Conservation (phyloP, 352 stramenopile species). For the Hyphochytrium catenoides region DNA sequence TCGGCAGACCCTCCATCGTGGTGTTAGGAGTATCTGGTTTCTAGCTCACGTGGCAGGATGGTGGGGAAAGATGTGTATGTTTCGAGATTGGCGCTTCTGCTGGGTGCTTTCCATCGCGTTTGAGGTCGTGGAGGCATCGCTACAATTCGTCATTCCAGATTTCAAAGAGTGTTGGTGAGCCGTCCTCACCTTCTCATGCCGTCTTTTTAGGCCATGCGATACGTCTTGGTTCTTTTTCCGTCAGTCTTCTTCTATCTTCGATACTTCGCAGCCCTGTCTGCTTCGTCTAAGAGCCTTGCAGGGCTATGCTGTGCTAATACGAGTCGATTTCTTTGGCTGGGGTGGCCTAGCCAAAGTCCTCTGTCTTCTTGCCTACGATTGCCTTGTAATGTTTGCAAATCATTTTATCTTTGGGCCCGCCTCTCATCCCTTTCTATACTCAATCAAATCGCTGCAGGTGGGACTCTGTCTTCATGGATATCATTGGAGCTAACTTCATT, state of each 20-base stretch:
- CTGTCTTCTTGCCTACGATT: too few species aligned
- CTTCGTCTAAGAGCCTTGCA: background rate
- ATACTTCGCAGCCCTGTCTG: background rate
- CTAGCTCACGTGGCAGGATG: conserved; percentile 52
- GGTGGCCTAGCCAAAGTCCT: too few species aligned
- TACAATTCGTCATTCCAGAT: conserved; percentile 69
- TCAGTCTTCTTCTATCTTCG: background rate
- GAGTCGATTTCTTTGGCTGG: background rate
- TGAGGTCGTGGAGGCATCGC: conserved; percentile 59
- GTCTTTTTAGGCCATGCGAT: too few species aligned
- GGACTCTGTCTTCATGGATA: conserved; percentile 72
- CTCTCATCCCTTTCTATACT: too few species aligned
- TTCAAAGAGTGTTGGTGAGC: conserved; percentile 75
- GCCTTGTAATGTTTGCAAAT: too few species aligned
- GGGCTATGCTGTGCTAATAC: background rate
- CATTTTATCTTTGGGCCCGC: too few species aligned
- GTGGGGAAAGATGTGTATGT: conserved; percentile 82
- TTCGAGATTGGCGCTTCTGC: conserved; percentile 74
- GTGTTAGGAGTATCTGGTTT: conserved; percentile 55
- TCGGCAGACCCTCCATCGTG: conserved; percentile 23
- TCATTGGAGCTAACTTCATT: conserved; percentile 69
- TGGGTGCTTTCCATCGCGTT: conserved; percentile 70
- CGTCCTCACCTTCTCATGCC: too few species aligned
- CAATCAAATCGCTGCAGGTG: too few species aligned
- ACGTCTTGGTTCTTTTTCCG: background rate